Percentiles rank a stretch among this genome's conserved stretches.
Evolutionary conservation across 2,329 filamentous ascomycete species (phyloP).

Genomic region (Cladosporium phlei): DNA sequence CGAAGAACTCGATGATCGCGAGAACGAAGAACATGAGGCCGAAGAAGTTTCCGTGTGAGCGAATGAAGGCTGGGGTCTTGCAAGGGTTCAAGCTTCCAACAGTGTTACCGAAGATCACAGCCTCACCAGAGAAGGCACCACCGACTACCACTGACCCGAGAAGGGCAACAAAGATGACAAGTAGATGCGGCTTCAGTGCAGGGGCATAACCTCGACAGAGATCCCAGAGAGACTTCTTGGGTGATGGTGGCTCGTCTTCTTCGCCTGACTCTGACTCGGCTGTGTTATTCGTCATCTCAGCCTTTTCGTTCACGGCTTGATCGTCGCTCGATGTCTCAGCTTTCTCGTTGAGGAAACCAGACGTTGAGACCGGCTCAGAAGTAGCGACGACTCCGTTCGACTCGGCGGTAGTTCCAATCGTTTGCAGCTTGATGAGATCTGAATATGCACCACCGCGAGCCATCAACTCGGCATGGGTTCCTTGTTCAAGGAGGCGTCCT

Average conservation of each 20-base stretch:
- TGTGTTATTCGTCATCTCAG: not conserved
- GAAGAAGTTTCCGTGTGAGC: slow-evolving; percentile 53
- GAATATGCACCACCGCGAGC: slow-evolving; percentile 37
- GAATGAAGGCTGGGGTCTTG: slow-evolving; percentile 9
- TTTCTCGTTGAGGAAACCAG: slow-evolving; percentile 1
- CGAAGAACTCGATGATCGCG: slow-evolving; percentile 55
- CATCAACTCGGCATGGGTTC: slow-evolving; percentile 46
- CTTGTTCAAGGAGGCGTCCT: slow-evolving; percentile 44
- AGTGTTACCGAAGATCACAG: slow-evolving; percentile 51
- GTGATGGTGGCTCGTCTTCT: slow-evolving; percentile 19
- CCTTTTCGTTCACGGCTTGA: not conserved
- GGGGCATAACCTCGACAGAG: slow-evolving; percentile 33
- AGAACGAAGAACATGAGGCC: slow-evolving; percentile 58
- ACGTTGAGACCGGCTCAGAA: not conserved
- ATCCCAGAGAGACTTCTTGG: slow-evolving; percentile 27
- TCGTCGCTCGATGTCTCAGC: not conserved
- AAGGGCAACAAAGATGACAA: slow-evolving; percentile 46
- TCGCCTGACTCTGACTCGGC: slow-evolving; percentile 9
- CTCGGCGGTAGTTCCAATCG: slow-evolving; percentile 13
- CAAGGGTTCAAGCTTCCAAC: slow-evolving; percentile 11
- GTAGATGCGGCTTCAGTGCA: slow-evolving; percentile 42
- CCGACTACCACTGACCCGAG: slow-evolving; percentile 31
- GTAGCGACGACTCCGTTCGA: not conserved
- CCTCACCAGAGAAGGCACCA: slow-evolving; percentile 53
- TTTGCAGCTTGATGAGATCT: slow-evolving; percentile 47